Evolutionary conservation across 805 yeast species (phyloP), one percentile per base, ranked within the genome.

Genomic region (Saturnispora silvae): DNA sequence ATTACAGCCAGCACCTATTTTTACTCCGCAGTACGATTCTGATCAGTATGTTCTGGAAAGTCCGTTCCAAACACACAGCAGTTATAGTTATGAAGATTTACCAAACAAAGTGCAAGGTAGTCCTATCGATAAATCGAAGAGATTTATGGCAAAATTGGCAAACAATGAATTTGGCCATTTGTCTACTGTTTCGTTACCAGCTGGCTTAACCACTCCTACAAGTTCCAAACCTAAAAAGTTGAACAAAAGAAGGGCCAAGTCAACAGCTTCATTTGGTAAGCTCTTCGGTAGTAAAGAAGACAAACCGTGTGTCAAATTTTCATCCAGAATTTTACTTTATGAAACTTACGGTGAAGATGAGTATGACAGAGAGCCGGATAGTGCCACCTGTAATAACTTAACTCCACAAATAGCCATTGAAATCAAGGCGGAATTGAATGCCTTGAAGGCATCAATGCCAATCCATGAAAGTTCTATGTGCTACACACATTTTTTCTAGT

Each of bases 311-410:
- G 63, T 50, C 52, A 60, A 73, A 34, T 89, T 89, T 59, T 81
- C 94, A 4, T 77, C 94, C 1, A 67, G 85, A 47, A 83, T 92
- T 40, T 70, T 83, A 6, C 69, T 92, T 30, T 89, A 77, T 57
- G 94, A 85, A 42, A 89, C 96, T 1, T 85, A 81, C 56, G 71
- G 78, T 41, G 77, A 77, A 26, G 77, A 72, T 15, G 96, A 82
- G 46, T 89, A 89, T 57, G 96, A 89, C 57, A 75, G 98, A 50
- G 85, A 78, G 45, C 96, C 96, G 0, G 96, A 86, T 44, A 66
- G 77, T 20, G 94, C 95, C 3, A 86, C 96, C 2, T 89, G 96
- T 60, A 85, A 87, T 57, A 85, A 80, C 53, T 65, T 86, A 55
- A 86, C 95, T 1, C 95, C 96, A 5, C 66, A 70, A 40, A 60